phyloP scores from a whole-genome alignment of 768 basidiomycete species.

The Agrocybe chaxingu region DNA sequence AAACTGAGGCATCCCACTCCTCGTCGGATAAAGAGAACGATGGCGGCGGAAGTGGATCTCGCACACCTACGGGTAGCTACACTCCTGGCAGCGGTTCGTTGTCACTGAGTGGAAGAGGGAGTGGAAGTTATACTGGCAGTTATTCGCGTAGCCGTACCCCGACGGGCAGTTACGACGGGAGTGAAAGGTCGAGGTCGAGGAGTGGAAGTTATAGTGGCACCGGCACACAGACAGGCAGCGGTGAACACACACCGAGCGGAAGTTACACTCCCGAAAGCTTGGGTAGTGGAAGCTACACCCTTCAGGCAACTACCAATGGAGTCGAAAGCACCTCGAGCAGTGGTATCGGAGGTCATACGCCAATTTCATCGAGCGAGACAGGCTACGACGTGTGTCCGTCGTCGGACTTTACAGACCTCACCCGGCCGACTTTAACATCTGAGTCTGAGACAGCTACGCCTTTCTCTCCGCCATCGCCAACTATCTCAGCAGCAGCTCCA shows the following conservation, averaged over 20 bases:
- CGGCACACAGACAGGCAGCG: constrained; percentile 13
- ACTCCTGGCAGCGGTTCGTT: constrained; percentile 20
- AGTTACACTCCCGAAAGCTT: constrained; percentile 21
- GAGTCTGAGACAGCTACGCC: constrained; percentile 31
- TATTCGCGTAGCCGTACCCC: constrained; percentile 4
- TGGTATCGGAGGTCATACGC: constrained; percentile 23
- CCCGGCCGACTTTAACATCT: constrained; percentile 26
- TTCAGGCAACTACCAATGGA: constrained; percentile 5
- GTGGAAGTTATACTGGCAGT: constrained; percentile 7
- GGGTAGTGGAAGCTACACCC: constrained; percentile 17
- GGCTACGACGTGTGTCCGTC: constrained; percentile 54
- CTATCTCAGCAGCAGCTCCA: constrained; percentile 29
- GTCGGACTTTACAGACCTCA: constrained; percentile 44
- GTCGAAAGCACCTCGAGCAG: constrained; percentile 14
- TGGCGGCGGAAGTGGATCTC: constrained; percentile 11
- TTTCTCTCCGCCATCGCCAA: constrained; percentile 28
- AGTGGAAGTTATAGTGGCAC: constrained; percentile 25
- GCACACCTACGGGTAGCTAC: constrained; percentile 22
- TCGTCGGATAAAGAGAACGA: constrained; percentile 57
- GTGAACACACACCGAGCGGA: constrained; percentile 17
- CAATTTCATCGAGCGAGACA: constrained; percentile 41
- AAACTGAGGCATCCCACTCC: constrained; percentile 26
- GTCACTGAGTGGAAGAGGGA: constrained; percentile 15
- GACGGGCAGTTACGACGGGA: constrained; percentile 17
- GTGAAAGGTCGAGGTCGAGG: constrained; percentile 25